Base-by-base conservation (phyloP, 1,284 basidiomycete genomes). In the Phylloporus sp. region DNA sequence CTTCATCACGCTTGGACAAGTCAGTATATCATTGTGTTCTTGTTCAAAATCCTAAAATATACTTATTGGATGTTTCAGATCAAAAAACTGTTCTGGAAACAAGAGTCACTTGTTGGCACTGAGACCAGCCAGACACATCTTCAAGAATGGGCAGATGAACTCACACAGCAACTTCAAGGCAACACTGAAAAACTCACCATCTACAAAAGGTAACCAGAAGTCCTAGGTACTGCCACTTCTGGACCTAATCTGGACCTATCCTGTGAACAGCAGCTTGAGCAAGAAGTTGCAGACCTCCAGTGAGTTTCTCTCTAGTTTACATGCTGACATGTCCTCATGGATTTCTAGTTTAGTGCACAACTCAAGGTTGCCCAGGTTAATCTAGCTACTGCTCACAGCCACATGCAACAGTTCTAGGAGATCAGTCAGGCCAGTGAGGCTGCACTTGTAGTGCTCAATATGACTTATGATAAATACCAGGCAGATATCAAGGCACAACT, bases 241-340 rank as follows among this genome's bases (percentile, higher is more conserved):
- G 66, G 69, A 29, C 69, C 74, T 22, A 81, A 84, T 61, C 80
- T 82, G 65, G 83, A 81, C 63, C 70, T 87, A 57, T 86, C 81
- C 53, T 84, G 82, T 31, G 93, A 95, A 71, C 90, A 94, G 70
- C 91, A 93, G 70, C 83, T 96, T 7, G 90, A 95, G 76, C 84
- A 88, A 26, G 93, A 96, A 72, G 87, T 96, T 31, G 94, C 94
- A 7, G 93, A 95, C 60, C 82, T 95, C 37, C 84, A 92, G 91
- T 93, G 63, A 39, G 82, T 79, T 39, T 28, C 47, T 3, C n/a
- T 29, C 4, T 8, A 12, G 26, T 6, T 37, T 47, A 26, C 12
- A 2, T 12, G 13, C 10, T 37, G 13, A 44, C 20, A 50, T 29
- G n/a, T 63, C 39, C 63, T 59, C 62, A 64, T 46, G 20, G 8